These are phyloP conservation scores for Coniosporium tulheliwenetii DNA, from an alignment of 2,329 filamentous ascomycete genomes.

Conservation along the genomic window DNA sequence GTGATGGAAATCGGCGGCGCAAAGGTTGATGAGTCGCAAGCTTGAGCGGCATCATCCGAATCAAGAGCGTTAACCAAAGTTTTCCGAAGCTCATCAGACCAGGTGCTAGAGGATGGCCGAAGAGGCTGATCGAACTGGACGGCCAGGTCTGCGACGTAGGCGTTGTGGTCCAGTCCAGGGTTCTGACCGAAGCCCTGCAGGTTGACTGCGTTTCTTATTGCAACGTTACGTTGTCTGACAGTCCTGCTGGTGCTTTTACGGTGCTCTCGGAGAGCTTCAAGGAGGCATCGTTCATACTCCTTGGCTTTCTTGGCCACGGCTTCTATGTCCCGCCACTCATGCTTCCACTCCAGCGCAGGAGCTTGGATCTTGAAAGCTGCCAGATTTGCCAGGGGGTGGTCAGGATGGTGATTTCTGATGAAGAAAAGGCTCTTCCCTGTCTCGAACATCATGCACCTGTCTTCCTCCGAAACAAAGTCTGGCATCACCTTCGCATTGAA, in stretches of 20 bases:
- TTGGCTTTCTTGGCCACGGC: slow-evolving; percentile 44
- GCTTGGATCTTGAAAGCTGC: slow-evolving; percentile 33
- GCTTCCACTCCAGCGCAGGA: slow-evolving; percentile 50
- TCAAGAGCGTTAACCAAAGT: slow-evolving; percentile 5
- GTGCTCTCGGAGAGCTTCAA: slow-evolving; percentile 13
- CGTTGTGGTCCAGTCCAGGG: background rate
- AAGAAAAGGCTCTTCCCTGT: slow-evolving; percentile 63
- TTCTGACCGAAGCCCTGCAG: background rate
- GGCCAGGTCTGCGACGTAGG: background rate
- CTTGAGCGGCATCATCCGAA: slow-evolving; percentile 6
- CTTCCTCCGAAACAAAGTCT: slow-evolving; percentile 53
- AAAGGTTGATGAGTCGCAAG: slow-evolving; percentile 19
- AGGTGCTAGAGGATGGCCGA: background rate
- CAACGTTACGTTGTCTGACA: background rate
- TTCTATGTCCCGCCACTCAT: slow-evolving; percentile 55
- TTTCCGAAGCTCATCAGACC: slow-evolving; percentile 7
- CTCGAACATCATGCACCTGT: slow-evolving; percentile 61
- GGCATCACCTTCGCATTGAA: slow-evolving; percentile 53
- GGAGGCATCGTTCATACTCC: slow-evolving; percentile 31
- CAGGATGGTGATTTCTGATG: slow-evolving; percentile 52
- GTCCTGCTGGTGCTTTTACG: background rate
- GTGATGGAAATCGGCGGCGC: slow-evolving; percentile 38
- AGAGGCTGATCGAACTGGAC: background rate
- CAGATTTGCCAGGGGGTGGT: slow-evolving; percentile 49
- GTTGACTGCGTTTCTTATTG: background rate